These are phyloP conservation scores for Raphanus raphanistrum DNA, from an alignment of 345 rosid genomes.

Conservation along the genomic window DNA sequence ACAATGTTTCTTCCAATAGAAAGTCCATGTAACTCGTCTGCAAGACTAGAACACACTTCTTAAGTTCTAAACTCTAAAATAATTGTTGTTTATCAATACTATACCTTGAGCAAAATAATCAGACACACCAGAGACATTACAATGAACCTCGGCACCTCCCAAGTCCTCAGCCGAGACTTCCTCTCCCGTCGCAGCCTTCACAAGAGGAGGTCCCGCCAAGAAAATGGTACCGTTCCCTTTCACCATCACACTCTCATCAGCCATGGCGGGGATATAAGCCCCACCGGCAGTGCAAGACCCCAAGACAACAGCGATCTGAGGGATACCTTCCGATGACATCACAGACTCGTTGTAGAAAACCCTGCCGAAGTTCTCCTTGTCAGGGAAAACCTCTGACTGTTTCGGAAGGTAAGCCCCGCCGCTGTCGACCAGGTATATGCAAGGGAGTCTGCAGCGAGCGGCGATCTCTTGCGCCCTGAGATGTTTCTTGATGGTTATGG, in stretches of 20 bases:
- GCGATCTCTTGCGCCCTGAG: slow-evolving; percentile 98
- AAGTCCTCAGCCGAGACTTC: slow-evolving; percentile 92
- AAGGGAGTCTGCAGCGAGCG: slow-evolving; percentile 76
- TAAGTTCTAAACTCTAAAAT: slow-evolving; percentile 14
- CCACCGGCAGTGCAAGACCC: slow-evolving; percentile 98
- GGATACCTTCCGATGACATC: slow-evolving; percentile 91
- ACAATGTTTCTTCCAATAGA: slow-evolving; percentile 87
- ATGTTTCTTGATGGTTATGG: slow-evolving; percentile 94
- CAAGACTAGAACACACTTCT: slow-evolving; percentile 38
- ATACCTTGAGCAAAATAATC: slow-evolving; percentile 98
- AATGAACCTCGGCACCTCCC: slow-evolving; percentile 89
- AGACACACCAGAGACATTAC: slow-evolving; percentile 90
- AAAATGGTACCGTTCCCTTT: slow-evolving; percentile 96
- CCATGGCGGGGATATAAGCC: slow-evolving; percentile 99
- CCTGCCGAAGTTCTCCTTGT: slow-evolving; percentile 93
- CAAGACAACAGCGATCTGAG: slow-evolving; percentile 88
- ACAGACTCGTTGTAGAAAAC: slow-evolving; percentile 88
- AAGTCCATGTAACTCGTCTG: slow-evolving; percentile 95
- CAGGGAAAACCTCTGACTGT: slow-evolving; percentile 96
- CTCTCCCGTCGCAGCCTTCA: slow-evolving; percentile 99
- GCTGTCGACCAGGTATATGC: slow-evolving; percentile 91
- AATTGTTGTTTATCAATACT: not conserved
- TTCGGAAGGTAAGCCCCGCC: slow-evolving; percentile 97
- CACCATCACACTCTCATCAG: slow-evolving; percentile 98
- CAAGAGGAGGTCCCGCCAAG: slow-evolving; percentile 96